These are phyloP conservation scores for Trametes cingulata DNA, from an alignment of 768 basidiomycete species.

Conservation along the genomic window DNA sequence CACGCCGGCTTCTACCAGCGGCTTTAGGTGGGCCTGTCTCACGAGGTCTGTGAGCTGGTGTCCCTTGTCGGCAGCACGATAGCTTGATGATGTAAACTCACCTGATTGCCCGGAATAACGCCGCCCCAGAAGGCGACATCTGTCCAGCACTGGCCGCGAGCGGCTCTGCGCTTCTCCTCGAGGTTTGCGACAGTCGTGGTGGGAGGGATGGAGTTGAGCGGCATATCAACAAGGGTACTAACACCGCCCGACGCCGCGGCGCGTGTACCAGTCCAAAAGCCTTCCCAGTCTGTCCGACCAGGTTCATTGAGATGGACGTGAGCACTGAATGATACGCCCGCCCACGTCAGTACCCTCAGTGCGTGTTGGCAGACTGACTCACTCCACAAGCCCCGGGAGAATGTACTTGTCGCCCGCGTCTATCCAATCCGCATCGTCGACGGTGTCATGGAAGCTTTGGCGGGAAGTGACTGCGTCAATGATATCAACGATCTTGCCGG, in stretches of 20 bases:
- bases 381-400: slow-evolving; percentile 61
- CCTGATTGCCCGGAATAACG: slow-evolving; percentile 90
- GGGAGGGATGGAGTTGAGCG: slow-evolving; percentile 94
- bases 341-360: not conserved
- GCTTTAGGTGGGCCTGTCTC: slow-evolving; percentile 64
- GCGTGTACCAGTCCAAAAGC: slow-evolving; percentile 86
- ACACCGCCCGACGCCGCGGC: slow-evolving; percentile 93
- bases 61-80: not conserved
- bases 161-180: slow-evolving; percentile 66
- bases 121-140: slow-evolving; percentile 97
- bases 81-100: slow-evolving; percentile 27
- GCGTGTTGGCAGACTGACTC: slow-evolving; percentile 25
- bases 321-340: slow-evolving; percentile 47
- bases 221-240: slow-evolving; percentile 98
- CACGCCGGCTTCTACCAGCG: slow-evolving; percentile 78
- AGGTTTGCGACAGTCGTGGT: slow-evolving; percentile 86
- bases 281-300: slow-evolving; percentile 92
- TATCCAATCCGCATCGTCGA: slow-evolving; percentile 32
- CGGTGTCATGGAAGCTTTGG: slow-evolving; percentile 26
- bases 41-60: not conserved
- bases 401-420: slow-evolving; percentile 42
- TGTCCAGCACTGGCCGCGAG: slow-evolving; percentile 69
- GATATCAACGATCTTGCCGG: slow-evolving; percentile 45
- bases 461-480: slow-evolving; percentile 18
- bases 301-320: slow-evolving; percentile 96